These are phyloP conservation scores for Candida ponderosae DNA, from an alignment of 805 yeast genomes.

Conservation along the genomic window DNA sequence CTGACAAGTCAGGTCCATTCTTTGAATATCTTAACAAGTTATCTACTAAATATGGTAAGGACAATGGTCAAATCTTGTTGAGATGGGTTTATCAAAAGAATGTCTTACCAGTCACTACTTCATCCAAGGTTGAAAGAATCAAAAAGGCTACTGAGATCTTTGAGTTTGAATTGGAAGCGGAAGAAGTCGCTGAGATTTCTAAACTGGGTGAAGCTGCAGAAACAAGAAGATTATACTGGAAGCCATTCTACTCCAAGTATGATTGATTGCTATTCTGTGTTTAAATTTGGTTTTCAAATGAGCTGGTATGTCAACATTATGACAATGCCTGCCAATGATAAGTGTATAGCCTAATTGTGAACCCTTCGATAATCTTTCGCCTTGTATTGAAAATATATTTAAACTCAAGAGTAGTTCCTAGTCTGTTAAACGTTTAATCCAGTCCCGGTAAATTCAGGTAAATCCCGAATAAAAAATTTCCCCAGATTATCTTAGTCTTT, in stretches of 20 bases:
- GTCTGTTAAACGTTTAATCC: no score
- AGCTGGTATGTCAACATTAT: no score
- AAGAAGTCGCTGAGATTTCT: conserved; percentile 39
- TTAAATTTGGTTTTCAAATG: conserved; percentile 44
- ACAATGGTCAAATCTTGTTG: conserved; percentile 58
- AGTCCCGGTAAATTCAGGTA: no score
- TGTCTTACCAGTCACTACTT: conserved; percentile 68
- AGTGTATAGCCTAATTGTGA: no score
- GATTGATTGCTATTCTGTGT: conserved; percentile 52
- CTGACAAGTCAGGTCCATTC: conserved; percentile 31
- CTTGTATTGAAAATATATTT: no score
- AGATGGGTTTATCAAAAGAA: conserved; percentile 65
- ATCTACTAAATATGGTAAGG: conserved; percentile 46
- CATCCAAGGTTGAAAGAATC: conserved; percentile 50
- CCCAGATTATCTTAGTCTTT: no score
- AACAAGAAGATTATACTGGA: conserved; percentile 27
- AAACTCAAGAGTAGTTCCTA: no score
- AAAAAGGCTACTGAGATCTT: conserved; percentile 42
- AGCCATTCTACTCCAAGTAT: conserved; percentile 29
- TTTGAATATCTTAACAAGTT: conserved; percentile 34
- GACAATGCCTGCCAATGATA: no score
- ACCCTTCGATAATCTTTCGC: no score
- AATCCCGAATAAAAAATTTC: no score
- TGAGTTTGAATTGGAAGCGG: conserved; percentile 42
- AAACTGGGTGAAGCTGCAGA: conserved; percentile 30